Conservation (phyloP, 78 protist species). For the Dictyostelium capitatum region DNA sequence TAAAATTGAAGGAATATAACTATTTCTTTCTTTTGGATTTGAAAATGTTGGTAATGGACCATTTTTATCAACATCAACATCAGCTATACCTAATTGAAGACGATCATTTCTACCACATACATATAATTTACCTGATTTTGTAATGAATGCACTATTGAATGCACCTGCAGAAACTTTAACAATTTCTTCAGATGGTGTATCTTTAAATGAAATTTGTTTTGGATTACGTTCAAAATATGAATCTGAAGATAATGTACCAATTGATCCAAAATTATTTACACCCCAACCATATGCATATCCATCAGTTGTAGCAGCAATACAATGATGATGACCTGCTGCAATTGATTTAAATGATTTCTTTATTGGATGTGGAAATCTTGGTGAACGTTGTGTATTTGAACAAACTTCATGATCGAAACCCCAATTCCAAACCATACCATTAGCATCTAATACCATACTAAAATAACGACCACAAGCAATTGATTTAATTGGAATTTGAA, state of each 20-base stretch:
- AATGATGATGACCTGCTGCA: background rate
- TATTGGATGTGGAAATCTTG: background rate
- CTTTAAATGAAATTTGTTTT: background rate
- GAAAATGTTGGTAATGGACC: background rate
- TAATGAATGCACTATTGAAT: constrained; percentile 1
- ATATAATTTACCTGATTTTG: background rate
- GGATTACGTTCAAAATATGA: background rate
- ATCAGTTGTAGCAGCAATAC: background rate
- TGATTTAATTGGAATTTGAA: constrained; percentile 9
- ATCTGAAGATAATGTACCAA: background rate
- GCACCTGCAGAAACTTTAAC: background rate
- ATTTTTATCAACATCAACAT: background rate
- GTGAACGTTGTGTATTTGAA: background rate
- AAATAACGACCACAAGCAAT: constrained; percentile 27
- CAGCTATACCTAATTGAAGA: constrained; percentile 2
- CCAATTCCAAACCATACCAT: constrained; percentile 20
- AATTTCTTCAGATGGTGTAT: background rate
- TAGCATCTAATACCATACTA: background rate
- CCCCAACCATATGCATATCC: constrained; percentile 11
- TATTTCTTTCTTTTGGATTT: background rate
- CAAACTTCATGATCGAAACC: background rate
- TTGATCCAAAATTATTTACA: background rate
- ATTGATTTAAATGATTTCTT: background rate
- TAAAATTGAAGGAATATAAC: background rate
- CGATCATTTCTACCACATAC: constrained; percentile 37